Base-by-base conservation (phyloP, 2,329 filamentous ascomycete species). In the Venturiaceae sp. region DNA sequence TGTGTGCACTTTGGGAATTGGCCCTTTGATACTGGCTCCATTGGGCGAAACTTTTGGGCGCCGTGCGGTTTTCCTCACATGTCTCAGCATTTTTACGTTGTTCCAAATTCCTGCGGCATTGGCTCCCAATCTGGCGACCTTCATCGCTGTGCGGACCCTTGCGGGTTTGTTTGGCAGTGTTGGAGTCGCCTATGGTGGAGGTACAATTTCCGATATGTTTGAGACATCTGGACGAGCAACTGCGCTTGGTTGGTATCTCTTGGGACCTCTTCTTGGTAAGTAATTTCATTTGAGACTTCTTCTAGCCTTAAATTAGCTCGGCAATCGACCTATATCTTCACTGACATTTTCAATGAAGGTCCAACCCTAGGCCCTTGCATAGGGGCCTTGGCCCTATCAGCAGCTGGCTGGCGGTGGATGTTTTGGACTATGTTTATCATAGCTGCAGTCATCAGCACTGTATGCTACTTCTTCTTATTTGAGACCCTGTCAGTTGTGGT, bases 121-220 rank as follows among this genome's bases (percentile, higher is more conserved):
- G n/a, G 36, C n/a, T n/a, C n/a, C 36, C 11, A 39, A 39, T 39
- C 11, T 79, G 19, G 70, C 59, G 19, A 70, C 68, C 2, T 62
- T 80, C 14, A 74, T 80, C 39, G 70, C 69, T 1, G 67, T 78
- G 44, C 68, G 77, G 37, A 75, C 75, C 2, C 59, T 80, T 3
- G 64, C 74, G 2, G 77, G 77, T 4, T 79, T 80, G 66, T 80
- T 79, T 63, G 77, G 77, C 1, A 75, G 72, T 61, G 73, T 80
- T 0, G 75, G 75, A 0, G 75, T 79, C 52, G 75, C 77, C 0
- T 79, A 78, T 64, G 78, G 79, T 1, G 78, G 78, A 6, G 77
- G 77, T 1, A 79, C 74, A 0, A 76, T 80, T n/a, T 72, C 68
- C 53, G 78, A 80, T 57, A 80, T 80, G 76, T 80, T 79, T 58